A percentile compares a stretch with the other conserved stretches of the same genome.
phyloP scores from a whole-genome alignment of 371 early-diverging fungal genomes.

The Batrachochytrium dendrobatidis region DNA sequence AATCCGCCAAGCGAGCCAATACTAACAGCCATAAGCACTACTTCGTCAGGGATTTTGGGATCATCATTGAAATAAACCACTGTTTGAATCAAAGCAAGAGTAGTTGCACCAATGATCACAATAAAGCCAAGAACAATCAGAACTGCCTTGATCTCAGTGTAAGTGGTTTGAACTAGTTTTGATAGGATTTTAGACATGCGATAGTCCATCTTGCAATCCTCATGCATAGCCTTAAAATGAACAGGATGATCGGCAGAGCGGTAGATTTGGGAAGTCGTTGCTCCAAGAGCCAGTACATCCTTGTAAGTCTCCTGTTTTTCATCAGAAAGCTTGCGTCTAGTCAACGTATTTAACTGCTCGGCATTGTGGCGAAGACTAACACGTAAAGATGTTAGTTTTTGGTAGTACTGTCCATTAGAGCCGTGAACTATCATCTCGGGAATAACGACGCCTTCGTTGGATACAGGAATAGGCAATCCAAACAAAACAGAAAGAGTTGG shows the following conservation, averaged over 20 bases:
- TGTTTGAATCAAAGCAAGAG: background rate
- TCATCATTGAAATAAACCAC: too few species aligned
- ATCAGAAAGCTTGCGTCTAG: too few species aligned
- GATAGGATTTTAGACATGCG: too few species aligned
- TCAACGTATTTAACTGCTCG: too few species aligned
- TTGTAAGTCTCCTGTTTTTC: background rate
- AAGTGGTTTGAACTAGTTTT: background rate
- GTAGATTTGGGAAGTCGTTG: background rate
- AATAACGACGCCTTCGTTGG: conserved; percentile 79
- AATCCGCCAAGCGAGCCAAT: background rate
- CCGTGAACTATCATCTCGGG: too few species aligned
- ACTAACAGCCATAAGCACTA: background rate
- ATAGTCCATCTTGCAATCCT: too few species aligned
- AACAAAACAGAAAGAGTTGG: conserved; percentile 78
- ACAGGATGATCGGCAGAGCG: conserved; percentile 1
- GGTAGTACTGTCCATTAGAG: too few species aligned
- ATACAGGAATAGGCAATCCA: conserved; percentile 86
- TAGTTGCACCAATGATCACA: background rate
- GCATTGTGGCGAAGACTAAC: too few species aligned
- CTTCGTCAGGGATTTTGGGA: background rate
- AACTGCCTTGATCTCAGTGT: background rate
- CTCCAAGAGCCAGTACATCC: background rate
- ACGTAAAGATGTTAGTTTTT: too few species aligned
- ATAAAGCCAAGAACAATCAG: background rate
- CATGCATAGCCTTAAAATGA: too few species aligned